phyloP scores from a whole-genome alignment of 768 basidiomycete species.

The Leucosporidium yakuticum region DNA sequence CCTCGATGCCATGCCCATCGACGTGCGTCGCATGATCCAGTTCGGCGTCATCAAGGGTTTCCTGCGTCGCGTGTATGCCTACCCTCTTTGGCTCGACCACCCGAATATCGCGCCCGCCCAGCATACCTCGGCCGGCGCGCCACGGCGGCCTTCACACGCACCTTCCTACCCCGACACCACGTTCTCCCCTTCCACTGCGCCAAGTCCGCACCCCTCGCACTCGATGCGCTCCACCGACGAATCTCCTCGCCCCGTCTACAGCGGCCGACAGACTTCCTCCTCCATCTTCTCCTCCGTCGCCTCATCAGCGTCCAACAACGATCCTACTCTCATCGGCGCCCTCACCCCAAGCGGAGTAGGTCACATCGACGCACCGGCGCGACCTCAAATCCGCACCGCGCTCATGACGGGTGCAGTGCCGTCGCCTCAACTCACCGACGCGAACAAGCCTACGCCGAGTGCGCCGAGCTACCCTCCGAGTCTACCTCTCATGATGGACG shows the following conservation, averaged over 20 bases:
- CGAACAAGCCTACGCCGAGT: neutral
- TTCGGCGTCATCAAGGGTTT: constrained; percentile 99
- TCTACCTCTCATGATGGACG: constrained; percentile 62
- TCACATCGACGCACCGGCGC: constrained; percentile 1
- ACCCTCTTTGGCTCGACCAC: constrained; percentile 59
- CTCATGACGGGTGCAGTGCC: neutral
- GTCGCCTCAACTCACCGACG: neutral
- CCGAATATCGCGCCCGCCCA: constrained; percentile 26
- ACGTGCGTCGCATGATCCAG: constrained; percentile 86
- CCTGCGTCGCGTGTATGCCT: constrained; percentile 85
- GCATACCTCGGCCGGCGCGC: constrained; percentile 23
- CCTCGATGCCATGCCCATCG: constrained; percentile 68
- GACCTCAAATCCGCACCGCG: constrained; percentile 5
- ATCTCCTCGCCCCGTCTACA: too few relatives aligned
- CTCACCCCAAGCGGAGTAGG: too few relatives aligned
- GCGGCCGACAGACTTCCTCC: too few relatives aligned
- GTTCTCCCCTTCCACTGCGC: neutral
- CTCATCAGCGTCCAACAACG: too few relatives aligned
- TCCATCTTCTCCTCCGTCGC: too few relatives aligned
- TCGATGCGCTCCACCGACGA: neutral
- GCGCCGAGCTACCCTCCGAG: constrained; percentile 51
- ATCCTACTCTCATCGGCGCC: too few relatives aligned
- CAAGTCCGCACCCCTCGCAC: constrained; percentile 1
- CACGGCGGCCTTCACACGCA: neutral
- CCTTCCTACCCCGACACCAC: constrained; percentile 17